Evolutionary conservation across 805 yeast species (phyloP), one percentile per base, ranked within the genome.

Genomic region (Kockiozyma suomiensis): DNA sequence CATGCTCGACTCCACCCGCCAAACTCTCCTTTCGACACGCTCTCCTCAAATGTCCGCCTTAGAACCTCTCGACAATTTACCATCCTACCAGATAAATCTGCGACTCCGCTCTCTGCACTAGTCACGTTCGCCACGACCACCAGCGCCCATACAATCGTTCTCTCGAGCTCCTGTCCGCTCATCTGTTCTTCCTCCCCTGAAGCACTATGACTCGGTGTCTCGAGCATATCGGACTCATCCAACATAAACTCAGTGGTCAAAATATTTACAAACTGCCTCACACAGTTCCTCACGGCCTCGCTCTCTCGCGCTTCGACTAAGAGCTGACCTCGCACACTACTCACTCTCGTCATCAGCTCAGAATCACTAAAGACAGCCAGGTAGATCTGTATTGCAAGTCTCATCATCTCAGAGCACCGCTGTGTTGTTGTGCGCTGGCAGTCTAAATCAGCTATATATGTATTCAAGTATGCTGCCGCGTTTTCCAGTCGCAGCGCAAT

Each of bases 1-100:
- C 55, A 45, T 13, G 62, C 62, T 30, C 41, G 50, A 13, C n/a
- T 23, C 62, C 62, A 58, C 23, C 51, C 50, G 17, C 62, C 62
- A 47, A 53, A 53, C 54, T 13, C 32, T 17, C 53, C 50, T 17
- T 26, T 17, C 7, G 42, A 35, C 13, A 50, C 52, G 35, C 48
- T 40, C 4, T 38, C 42, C 15, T 41, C 30, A 41, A 58, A 53
- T 45, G 40, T 33, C 17, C 43, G 47, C 32, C 47, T 23, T 12
- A 48, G 26, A 19, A 54, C 38, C 26, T 53, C 51, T 1, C 62
- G 54, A 17, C 57, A 25, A 13, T 13, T 52, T 37, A 50, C 26
- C 25, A 17, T 7, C 25, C 30, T 30, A 1, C 23, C 48, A 3
- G 7, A 41, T 12, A 15, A 10, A 32, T 7, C 52, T 35, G 13